Evolutionary conservation across 2,329 filamentous ascomycete species (phyloP).

Genomic region (Apiospora marii): DNA sequence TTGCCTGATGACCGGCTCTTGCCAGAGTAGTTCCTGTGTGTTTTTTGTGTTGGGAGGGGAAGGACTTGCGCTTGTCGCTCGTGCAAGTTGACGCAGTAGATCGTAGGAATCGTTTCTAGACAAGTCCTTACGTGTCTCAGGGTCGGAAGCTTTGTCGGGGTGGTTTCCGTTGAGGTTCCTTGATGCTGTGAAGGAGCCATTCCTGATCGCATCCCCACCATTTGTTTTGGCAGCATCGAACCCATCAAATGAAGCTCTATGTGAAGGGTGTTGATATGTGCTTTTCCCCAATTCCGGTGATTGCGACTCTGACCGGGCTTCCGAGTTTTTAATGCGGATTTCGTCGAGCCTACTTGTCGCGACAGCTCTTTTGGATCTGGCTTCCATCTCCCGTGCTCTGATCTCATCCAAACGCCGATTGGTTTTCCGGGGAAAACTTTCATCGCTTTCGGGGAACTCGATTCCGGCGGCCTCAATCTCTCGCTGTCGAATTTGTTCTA

Average conservation of each 20-base stretch:
- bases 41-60: conserved; percentile 35
- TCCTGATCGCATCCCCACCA: background rate
- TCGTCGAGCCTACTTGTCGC: conserved; percentile 60
- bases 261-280: background rate
- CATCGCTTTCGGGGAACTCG: conserved; percentile 35
- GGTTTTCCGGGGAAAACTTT: conserved; percentile 30
- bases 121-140: conserved; percentile 29
- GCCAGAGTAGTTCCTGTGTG: conserved; percentile 25
- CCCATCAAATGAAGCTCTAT: conserved; percentile 1
- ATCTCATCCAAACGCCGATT: conserved; percentile 61
- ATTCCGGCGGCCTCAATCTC: conserved; percentile 43
- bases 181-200: background rate
- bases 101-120: conserved; percentile 54
- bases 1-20: conserved; percentile 29
- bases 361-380: conserved; percentile 54
- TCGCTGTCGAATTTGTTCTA: conserved; percentile 46
- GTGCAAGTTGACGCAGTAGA: conserved; percentile 57
- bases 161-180: background rate
- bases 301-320: conserved; percentile 43
- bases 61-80: conserved; percentile 56
- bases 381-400: conserved; percentile 51
- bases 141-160: conserved; percentile 28
- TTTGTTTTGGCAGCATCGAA: background rate
- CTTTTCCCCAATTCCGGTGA: conserved; percentile 45
- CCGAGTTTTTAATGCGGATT: conserved; percentile 59